A percentile compares a stretch with the other conserved stretches of the same genome.
Evolutionary conservation across 306 rosid species (phyloP).

Genomic region (Hippophae rhamnoides): DNA sequence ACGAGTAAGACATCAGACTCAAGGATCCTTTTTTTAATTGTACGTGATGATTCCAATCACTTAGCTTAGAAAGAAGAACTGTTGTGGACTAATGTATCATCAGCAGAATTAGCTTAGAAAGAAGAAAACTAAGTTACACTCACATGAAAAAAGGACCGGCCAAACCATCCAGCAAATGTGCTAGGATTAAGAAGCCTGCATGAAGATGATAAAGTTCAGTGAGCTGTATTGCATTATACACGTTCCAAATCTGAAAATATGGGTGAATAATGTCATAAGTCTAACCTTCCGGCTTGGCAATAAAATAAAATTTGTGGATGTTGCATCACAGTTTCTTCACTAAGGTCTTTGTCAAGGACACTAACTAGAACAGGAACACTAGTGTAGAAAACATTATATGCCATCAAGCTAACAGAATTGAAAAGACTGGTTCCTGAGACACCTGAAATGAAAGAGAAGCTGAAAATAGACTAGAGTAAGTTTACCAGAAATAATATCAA

Average conservation of each 20-base stretch:
- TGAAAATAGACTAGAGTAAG: conserved; percentile 49
- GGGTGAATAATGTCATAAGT: conserved; percentile 13
- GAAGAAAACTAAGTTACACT: too few species aligned
- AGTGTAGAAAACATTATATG: conserved; percentile 97
- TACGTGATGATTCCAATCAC: too few species aligned
- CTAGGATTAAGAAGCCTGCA: too few species aligned
- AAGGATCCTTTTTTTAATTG: too few species aligned
- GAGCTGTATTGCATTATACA: too few species aligned
- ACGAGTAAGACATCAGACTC: too few species aligned
- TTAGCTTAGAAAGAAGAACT: too few species aligned
- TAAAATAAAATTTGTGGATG: conserved; percentile 98
- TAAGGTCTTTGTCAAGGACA: conserved; percentile 93
- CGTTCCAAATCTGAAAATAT: background rate
- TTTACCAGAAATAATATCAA: background rate
- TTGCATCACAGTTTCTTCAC: conserved; percentile 93
- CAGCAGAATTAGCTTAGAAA: too few species aligned
- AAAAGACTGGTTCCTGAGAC: conserved; percentile 98
- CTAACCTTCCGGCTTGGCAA: conserved; percentile 97
- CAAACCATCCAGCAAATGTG: too few species aligned
- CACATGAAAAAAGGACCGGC: too few species aligned
- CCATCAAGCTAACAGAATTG: conserved; percentile 99
- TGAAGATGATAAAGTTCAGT: too few species aligned
- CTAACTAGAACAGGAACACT: conserved; percentile 93
- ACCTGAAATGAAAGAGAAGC: conserved; percentile 97
- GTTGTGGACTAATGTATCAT: too few species aligned